Base-by-base conservation (phyloP, 2,329 filamentous ascomycete species). In the Penicillium rolfsii region DNA sequence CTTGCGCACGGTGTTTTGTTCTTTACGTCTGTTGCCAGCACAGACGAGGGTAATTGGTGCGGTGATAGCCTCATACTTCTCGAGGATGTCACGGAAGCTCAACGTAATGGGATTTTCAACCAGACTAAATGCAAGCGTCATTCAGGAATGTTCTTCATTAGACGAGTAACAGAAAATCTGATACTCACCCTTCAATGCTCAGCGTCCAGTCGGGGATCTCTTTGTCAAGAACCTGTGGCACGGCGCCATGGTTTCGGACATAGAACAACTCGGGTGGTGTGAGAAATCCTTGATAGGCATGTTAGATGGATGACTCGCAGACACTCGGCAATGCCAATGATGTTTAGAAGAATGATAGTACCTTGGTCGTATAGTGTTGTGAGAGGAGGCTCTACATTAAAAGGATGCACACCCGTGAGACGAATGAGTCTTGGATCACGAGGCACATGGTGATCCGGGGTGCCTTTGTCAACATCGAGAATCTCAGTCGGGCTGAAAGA, bases 201-300 rank as follows among this genome's bases (percentile, higher is more conserved):
- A 97, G 90, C 58, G 91, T 86, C 93, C 93, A 97, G 68, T 89
- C 84, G 45, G 88, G 84, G 60, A 91, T 87, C 4, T 91, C 87
- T 26, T 85, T 81, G 65, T 96, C 91, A 8, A 84, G 81, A 19
- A 95, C 90, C 58, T 85, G 80, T 0, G 93, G 93, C 7, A 97
- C 93, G 0, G 87, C 81, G 14, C 93, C 93, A 80, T 97, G 93
- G 71, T 97, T 97, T 38, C 93, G 83, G 8, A 97, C 93, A 74
- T 96, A 97, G 77, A 96, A 95, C 1, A 97, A 81, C 68, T 96
- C 90, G 12, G 92, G 90, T 41, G 89, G 91, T 0, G 93, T 97
- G 40, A 97, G 80, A 72, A 97, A 97, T 0, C 93, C 92, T 79
- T 14, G 11, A 16, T 5, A 8, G 22, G 6, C n/a, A 4, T 6